These are phyloP conservation scores for Candida tropicalis DNA, from an alignment of 1,139 yeast species.

Conservation along the genomic window DNA sequence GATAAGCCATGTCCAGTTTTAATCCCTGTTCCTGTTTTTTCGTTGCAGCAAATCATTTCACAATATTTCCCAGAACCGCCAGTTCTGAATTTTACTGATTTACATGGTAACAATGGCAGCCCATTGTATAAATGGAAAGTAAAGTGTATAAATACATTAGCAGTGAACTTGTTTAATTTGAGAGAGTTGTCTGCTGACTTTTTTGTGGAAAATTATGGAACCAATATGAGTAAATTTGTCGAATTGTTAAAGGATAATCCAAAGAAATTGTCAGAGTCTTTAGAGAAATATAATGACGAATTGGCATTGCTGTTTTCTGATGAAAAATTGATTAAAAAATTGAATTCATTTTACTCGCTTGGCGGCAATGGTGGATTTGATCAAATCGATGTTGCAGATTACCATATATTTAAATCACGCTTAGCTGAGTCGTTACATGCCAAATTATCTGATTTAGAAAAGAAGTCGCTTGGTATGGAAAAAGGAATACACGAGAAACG, in stretches of 20 bases:
- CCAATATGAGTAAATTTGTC: slow-evolving; percentile 24
- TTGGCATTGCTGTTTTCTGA: slow-evolving; percentile 26
- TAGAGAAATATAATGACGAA: slow-evolving; percentile 26
- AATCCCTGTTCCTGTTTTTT: slow-evolving; percentile 41
- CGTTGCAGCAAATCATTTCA: slow-evolving; percentile 37
- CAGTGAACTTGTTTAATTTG: slow-evolving; percentile 31
- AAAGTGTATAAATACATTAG: slow-evolving; percentile 32
- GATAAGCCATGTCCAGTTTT: slow-evolving; percentile 33
- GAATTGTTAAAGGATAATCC: slow-evolving; percentile 26
- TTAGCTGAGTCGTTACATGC: slow-evolving; percentile 44
- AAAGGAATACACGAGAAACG: slow-evolving; percentile 34
- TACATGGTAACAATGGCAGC: slow-evolving; percentile 11
- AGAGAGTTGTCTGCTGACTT: slow-evolving; percentile 21
- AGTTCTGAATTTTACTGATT: slow-evolving; percentile 18
- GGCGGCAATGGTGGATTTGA: slow-evolving; percentile 15
- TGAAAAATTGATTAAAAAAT: slow-evolving; percentile 28
- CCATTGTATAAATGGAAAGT: slow-evolving; percentile 36
- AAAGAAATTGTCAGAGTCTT: slow-evolving; percentile 19
- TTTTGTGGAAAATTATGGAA: slow-evolving; percentile 33
- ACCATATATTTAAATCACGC: slow-evolving; percentile 38
- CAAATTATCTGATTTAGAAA: slow-evolving; percentile 36
- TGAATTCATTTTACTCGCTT: slow-evolving; percentile 19
- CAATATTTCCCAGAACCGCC: slow-evolving; percentile 28
- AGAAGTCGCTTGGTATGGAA: slow-evolving; percentile 26
- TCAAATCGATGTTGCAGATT: slow-evolving; percentile 27